Percentiles rank a stretch among this genome's conserved stretches.
Evolutionary conservation across 345 rosid species (phyloP).

Genomic region (Durio zibethinus): DNA sequence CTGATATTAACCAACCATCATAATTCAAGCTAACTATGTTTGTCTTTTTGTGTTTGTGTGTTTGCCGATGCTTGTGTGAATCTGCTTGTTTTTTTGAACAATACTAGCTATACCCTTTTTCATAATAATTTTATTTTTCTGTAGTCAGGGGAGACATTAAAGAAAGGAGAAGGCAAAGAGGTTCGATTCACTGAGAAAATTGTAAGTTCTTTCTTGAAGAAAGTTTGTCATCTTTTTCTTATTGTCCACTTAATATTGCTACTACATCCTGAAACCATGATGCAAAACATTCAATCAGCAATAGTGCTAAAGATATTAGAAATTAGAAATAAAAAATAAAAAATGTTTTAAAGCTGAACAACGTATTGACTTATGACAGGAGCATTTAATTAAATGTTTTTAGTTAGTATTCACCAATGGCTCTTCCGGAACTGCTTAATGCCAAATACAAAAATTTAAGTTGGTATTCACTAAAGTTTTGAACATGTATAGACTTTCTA

Average conservation of each 20-base stretch:
- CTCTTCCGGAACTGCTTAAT: not conserved
- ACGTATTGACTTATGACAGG: not conserved
- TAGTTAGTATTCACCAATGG: not conserved
- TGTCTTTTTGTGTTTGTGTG: not conserved
- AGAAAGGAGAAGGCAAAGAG: constrained; percentile 54
- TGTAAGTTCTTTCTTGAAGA: constrained; percentile 45
- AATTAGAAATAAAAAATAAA: too few relatives aligned
- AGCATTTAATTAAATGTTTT: not conserved
- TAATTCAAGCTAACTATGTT: not conserved
- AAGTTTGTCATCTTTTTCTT: not conserved
- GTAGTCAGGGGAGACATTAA: constrained; percentile 43
- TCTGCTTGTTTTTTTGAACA: not conserved
- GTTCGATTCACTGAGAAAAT: constrained; percentile 71
- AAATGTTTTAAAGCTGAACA: not conserved
- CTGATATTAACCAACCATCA: not conserved
- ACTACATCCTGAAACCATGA: not conserved
- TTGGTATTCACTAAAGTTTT: not conserved
- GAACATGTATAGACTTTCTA: not conserved
- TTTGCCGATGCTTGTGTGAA: not conserved
- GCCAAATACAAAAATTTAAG: not conserved
- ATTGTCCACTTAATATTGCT: not conserved
- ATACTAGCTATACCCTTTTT: not conserved
- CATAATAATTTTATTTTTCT: constrained; percentile 3
- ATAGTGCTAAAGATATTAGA: not conserved
- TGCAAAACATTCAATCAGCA: not conserved